These are phyloP conservation scores for Chrysosporium keratinophilum DNA, from an alignment of 2,329 filamentous ascomycete species.

Conservation along the genomic window DNA sequence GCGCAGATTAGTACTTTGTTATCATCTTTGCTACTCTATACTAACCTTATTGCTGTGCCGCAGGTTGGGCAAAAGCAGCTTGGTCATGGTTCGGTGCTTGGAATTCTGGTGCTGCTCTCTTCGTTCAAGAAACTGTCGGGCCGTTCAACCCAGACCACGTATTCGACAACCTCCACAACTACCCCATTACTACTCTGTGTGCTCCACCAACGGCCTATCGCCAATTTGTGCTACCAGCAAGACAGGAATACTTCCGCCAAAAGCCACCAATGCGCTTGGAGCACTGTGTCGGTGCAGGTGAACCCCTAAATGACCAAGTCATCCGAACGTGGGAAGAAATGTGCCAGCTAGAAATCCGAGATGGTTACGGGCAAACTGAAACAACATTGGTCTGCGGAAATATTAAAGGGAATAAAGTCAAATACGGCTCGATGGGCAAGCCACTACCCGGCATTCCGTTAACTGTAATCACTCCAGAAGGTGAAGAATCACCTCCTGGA, in stretches of 20 bases:
- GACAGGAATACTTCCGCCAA: conserved; percentile 21
- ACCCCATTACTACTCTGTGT: conserved; percentile 35
- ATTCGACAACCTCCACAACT: conserved; percentile 27
- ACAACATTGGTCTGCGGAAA: conserved; percentile 34
- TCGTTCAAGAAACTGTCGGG: conserved; percentile 32
- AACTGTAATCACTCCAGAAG: conserved; percentile 26
- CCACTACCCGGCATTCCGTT: conserved; percentile 32
- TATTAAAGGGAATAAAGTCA: conserved; percentile 26
- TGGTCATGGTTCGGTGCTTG: conserved; percentile 34
- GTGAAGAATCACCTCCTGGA: conserved; percentile 21
- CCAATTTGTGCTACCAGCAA: conserved; percentile 31
- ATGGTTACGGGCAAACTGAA: conserved; percentile 36
- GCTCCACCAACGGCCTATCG: conserved; percentile 35
- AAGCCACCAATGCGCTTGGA: conserved; percentile 23
- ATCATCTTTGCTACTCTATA: not conserved
- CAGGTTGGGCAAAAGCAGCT: conserved; percentile 35
- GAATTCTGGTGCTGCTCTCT: conserved; percentile 34
- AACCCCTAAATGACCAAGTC: conserved; percentile 34
- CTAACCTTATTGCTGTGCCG: conserved; percentile 1
- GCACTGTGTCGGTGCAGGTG: conserved; percentile 33
- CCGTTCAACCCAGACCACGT: conserved; percentile 26
- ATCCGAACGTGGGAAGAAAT: conserved; percentile 30
- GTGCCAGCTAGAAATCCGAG: conserved; percentile 30
- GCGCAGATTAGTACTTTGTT: not conserved
- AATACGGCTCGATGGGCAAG: conserved; percentile 34